Percentiles rank a stretch among this genome's conserved stretches.
Evolutionary conservation across 176 grass and related monocot species (phyloP).

Genomic region (Avena insularis): DNA sequence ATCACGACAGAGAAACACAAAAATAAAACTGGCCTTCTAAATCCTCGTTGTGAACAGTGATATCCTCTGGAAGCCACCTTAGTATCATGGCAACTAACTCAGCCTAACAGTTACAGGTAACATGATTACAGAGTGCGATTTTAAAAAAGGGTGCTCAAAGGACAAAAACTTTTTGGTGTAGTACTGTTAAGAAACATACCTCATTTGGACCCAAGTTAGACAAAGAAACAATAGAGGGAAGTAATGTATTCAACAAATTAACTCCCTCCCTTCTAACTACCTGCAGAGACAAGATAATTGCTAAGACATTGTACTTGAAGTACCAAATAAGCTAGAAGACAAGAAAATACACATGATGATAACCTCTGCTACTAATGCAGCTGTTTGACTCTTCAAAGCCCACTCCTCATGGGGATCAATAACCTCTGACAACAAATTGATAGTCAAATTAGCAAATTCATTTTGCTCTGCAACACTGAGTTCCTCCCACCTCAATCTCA

Average conservation of each 20-base stretch:
- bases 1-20: conserved; percentile 25
- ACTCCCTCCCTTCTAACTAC: conserved; percentile 97
- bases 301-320: conserved; percentile 33
- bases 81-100: conserved; percentile 97
- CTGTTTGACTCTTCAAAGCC: conserved; percentile 99
- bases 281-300: conserved; percentile 55
- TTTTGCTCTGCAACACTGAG: conserved; percentile 73
- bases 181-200: conserved; percentile 52
- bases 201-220: conserved; percentile 77
- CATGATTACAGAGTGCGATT: conserved; percentile 37
- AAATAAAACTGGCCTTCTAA: conserved; percentile 69
- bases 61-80: conserved; percentile 98
- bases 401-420: conserved; percentile 81
- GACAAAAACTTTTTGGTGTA: conserved; percentile 33
- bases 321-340: conserved; percentile 21
- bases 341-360: conserved; percentile 25
- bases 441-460: conserved; percentile 86
- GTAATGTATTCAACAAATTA: conserved; percentile 75
- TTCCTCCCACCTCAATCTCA: conserved; percentile 97
- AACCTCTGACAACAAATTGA: conserved; percentile 85
- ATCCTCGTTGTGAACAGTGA: conserved; percentile 99
- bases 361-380: conserved; percentile 96
- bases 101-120: conserved; percentile 61
- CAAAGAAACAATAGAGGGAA: conserved; percentile 85
- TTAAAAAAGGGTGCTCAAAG: conserved; percentile 20